Base-by-base conservation (phyloP, 2,329 filamentous ascomycete species). In the Alternaria viburni region DNA sequence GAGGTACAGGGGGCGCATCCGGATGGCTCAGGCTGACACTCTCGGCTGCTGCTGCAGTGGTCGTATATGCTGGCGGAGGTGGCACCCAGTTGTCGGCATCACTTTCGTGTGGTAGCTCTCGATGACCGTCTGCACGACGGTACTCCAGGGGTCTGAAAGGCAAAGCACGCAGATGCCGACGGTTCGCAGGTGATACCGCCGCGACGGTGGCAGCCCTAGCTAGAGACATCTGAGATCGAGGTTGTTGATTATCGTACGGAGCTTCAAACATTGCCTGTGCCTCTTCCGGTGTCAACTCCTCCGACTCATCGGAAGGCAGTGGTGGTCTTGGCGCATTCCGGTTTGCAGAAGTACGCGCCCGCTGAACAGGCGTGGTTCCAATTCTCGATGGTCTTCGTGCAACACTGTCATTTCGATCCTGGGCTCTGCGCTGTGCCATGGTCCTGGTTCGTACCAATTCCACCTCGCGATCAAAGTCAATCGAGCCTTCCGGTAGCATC, bases 71-170 rank as follows among this genome's bases (percentile, higher is more conserved):
- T 4, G 93, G 93, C 9, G 93, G 93, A 6, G 93, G 93, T 6
- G 92, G 91, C 5, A 93, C 91, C 93, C 93, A 96, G 71, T 94
- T 93, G 72, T 96, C 93, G 5, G 92, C 92, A 76, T 96, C 92
- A 67, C 92, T 95, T 79, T 96, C 92, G 77, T 96, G 92, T 5
- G 92, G 92, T 69, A 93, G 86, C 72, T 94, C 90, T 45, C 87
- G 84, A 45, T 89, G 85, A 7, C 90, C 89, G 78, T 92, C 90
- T 13, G 90, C 90, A 49, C 90, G 86, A 47, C 89, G 87, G 74
- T 91, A 91, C 69, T 89, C 88, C 82, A 70, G 83, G 81, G 69
- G 86, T 81, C 57, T 86, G 80, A 44, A 87, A 81, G 52, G 85
- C 82, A 68, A 88, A 26, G 80, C 77, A n/a, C 79, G 88, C 68